A percentile compares a stretch with the other conserved stretches of the same genome.
Evolutionary conservation across 2,329 filamentous ascomycete species (phyloP).

Genomic region (Aspergillus phoenicis): DNA sequence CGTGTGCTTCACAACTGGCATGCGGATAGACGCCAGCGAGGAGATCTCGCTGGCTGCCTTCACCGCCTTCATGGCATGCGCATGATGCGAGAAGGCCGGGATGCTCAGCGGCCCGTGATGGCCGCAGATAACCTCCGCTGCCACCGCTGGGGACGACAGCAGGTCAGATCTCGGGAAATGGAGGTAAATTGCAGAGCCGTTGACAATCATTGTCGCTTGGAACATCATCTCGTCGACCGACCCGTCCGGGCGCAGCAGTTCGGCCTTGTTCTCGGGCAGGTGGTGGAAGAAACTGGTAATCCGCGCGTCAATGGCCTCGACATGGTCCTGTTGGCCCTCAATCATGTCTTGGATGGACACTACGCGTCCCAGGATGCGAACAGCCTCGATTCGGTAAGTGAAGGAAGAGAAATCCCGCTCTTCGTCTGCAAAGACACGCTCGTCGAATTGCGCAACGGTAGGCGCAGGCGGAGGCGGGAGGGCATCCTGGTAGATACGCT

Average conservation of each 20-base stretch:
- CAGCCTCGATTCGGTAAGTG: conserved; percentile 79
- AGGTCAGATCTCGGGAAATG: conserved; percentile 79
- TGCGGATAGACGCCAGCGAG: conserved; percentile 64
- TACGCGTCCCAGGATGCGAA: conserved; percentile 75
- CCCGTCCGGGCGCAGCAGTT: conserved; percentile 69
- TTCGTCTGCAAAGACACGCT: conserved; percentile 71
- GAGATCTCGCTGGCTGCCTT: conserved; percentile 77
- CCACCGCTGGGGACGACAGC: conserved; percentile 55
- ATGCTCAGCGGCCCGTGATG: conserved; percentile 41
- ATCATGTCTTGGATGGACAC: conserved; percentile 52
- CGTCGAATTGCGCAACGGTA: conserved; percentile 74
- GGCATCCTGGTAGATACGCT: conserved; percentile 59
- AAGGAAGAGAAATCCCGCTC: conserved; percentile 76
- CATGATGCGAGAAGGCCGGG: conserved; percentile 44
- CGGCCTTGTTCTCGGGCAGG: conserved; percentile 70
- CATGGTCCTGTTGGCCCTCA: conserved; percentile 54
- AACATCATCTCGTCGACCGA: conserved; percentile 88
- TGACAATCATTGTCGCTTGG: conserved; percentile 80
- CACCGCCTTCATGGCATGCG: conserved; percentile 78
- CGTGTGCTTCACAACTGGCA: conserved; percentile 69
- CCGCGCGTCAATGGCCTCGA: conserved; percentile 61
- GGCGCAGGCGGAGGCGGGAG: conserved; percentile 62
- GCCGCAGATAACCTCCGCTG: conserved; percentile 52
- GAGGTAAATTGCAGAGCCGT: conserved; percentile 67
- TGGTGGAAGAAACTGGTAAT: conserved; percentile 78